Percentiles rank a stretch among this genome's conserved stretches.
Conservation (phyloP, 495 filamentous ascomycete species). For the Sphaerosporella brunnea region DNA sequence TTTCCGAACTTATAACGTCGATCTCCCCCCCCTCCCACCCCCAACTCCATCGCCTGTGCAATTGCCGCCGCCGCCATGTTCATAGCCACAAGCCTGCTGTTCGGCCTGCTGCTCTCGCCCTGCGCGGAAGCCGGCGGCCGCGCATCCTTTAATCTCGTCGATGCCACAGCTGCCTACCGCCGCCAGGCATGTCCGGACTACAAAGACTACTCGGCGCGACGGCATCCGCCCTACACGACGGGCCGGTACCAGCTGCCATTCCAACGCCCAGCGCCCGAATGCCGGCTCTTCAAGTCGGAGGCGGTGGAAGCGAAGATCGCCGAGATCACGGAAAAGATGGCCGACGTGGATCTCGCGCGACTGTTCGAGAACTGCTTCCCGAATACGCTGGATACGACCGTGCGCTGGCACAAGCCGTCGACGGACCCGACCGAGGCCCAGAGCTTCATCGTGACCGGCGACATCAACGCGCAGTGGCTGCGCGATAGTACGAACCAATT, state of each 20-base stretch:
- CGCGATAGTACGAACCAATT: slow-evolving; percentile 95
- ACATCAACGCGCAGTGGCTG: slow-evolving; percentile 96
- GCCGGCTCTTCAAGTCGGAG: slow-evolving; percentile 73
- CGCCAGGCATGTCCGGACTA: slow-evolving; percentile 38
- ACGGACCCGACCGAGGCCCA: slow-evolving; percentile 35
- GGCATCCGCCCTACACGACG: slow-evolving; percentile 51
- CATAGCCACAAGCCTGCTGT: background rate
- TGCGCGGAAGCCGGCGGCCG: background rate
- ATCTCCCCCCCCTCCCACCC: background rate
- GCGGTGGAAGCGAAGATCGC: slow-evolving; percentile 75
- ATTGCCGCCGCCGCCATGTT: background rate
- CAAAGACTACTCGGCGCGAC: slow-evolving; percentile 32
- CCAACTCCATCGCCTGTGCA: background rate
- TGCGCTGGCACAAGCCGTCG: slow-evolving; percentile 38
- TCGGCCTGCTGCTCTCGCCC: background rate
- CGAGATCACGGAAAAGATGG: slow-evolving; percentile 59
- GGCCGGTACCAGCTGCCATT: slow-evolving; percentile 72
- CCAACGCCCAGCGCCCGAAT: slow-evolving; percentile 62
- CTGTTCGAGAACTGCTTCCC: slow-evolving; percentile 96
- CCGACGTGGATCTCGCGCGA: slow-evolving; percentile 74
- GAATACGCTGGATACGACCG: slow-evolving; percentile 83
- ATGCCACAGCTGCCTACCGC: background rate
- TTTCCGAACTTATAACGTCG: background rate
- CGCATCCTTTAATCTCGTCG: background rate
- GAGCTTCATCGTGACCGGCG: slow-evolving; percentile 94